phyloP scores from a whole-genome alignment of 139 green algal genomes.

The Micromonas commoda region DNA sequence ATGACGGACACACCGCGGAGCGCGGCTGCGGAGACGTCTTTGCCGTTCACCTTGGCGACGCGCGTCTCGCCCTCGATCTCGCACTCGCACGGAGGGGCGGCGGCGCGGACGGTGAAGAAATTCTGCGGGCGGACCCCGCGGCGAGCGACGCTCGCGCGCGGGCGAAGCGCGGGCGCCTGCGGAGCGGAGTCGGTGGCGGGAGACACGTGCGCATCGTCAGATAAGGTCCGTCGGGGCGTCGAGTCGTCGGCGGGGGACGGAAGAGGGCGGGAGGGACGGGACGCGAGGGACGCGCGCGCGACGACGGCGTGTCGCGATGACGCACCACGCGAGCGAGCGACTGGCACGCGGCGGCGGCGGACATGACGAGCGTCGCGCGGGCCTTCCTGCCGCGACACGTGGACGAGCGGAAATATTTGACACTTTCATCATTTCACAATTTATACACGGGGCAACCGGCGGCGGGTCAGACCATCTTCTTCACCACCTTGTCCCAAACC shows the following conservation, averaged over 20 bases:
- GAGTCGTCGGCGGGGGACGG: not conserved
- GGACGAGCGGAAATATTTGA: too few relatives aligned
- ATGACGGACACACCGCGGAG: not conserved
- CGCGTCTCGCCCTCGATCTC: not conserved
- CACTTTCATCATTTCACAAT: too few relatives aligned
- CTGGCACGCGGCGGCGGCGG: too few relatives aligned
- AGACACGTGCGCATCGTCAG: not conserved
- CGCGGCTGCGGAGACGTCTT: not conserved
- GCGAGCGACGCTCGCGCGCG: too few relatives aligned
- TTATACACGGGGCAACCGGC: too few relatives aligned
- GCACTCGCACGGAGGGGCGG: not conserved
- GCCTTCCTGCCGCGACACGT: too few relatives aligned
- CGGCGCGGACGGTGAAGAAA: not conserved
- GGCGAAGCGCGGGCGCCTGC: not conserved
- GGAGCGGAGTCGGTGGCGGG: not conserved
- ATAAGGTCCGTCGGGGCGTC: not conserved
- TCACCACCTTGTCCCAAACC: too few relatives aligned
- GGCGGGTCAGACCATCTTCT: too few relatives aligned
- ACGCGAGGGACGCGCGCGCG: not conserved
- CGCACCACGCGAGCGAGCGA: too few relatives aligned
- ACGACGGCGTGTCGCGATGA: not conserved
- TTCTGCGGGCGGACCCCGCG: not conserved
- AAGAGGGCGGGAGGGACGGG: too few relatives aligned
- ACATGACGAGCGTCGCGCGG: too few relatives aligned
- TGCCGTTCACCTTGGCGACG: constrained; percentile 5